Evolutionary conservation across 768 basidiomycete species (phyloP).

Genomic region (Leccinum fibrillosum): DNA sequence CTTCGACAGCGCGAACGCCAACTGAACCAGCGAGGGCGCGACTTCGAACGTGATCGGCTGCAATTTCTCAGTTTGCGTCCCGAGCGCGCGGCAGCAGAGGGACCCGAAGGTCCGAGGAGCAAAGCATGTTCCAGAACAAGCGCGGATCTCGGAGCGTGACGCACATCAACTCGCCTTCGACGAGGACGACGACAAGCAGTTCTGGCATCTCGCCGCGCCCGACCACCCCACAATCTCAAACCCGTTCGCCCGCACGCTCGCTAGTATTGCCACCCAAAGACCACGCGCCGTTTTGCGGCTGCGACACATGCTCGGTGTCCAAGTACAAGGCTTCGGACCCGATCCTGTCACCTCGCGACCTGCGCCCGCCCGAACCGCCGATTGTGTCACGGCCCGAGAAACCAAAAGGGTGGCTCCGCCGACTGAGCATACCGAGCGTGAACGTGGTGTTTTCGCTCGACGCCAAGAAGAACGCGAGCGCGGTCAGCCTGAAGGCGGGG

Average conservation of each 20-base stretch:
- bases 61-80: too few species aligned
- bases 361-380: constrained; percentile 42
- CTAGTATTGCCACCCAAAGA: constrained; percentile 30
- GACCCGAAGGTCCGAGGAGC: too few species aligned
- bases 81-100: too few species aligned
- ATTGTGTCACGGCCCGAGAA: constrained; percentile 50
- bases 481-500: constrained; percentile 34
- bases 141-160: too few species aligned
- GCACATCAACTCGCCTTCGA: too few species aligned
- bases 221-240: too few species aligned
- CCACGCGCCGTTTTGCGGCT: constrained; percentile 67
- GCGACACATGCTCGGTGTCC: constrained; percentile 56
- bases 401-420: constrained; percentile 69
- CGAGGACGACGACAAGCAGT: too few species aligned
- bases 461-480: constrained; percentile 50
- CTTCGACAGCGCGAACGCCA: too few species aligned
- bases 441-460: constrained; percentile 60
- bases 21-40: too few species aligned
- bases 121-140: too few species aligned
- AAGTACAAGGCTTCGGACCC: constrained; percentile 45
- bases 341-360: constrained; percentile 29
- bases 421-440: constrained; percentile 73
- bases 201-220: too few species aligned
- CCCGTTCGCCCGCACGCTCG: constrained; percentile 19
- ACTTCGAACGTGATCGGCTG: too few species aligned